phyloP scores from a whole-genome alignment of 371 early-diverging fungal species.

The Globomyces sp. region DNA sequence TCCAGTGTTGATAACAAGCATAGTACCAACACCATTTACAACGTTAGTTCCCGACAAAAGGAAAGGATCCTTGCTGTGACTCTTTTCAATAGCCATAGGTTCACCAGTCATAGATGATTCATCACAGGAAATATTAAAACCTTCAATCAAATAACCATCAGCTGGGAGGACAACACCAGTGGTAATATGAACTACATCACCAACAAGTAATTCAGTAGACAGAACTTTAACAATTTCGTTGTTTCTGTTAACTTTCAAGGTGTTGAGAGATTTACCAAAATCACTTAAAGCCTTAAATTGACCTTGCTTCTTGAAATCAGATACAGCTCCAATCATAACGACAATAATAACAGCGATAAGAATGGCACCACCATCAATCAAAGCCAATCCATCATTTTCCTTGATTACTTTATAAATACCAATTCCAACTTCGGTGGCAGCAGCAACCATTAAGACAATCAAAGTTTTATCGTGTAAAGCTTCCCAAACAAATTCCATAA shows the following conservation, averaged over 20 bases:
- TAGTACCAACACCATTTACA: conserved; percentile 80
- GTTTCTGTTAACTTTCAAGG: conserved; percentile 35
- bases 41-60: conserved; percentile 90
- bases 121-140: conserved; percentile 34
- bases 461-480: conserved; percentile 46
- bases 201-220: conserved; percentile 42
- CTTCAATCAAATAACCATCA: conserved; percentile 36
- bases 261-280: conserved; percentile 35
- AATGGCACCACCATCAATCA: conserved; percentile 89
- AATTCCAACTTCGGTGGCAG: conserved; percentile 71
- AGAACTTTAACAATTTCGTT: conserved; percentile 29
- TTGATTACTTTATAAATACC: conserved; percentile 57
- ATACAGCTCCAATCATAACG: conserved; percentile 73
- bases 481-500: conserved; percentile 63
- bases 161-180: conserved; percentile 58
- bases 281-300: conserved; percentile 87
- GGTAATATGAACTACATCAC: conserved; percentile 49
- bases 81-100: conserved; percentile 72
- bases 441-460: conserved; percentile 69
- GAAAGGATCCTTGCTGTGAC: conserved; percentile 87
- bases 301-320: conserved; percentile 85
- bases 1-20: conserved; percentile 87
- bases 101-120: conserved; percentile 79
- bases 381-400: conserved; percentile 44
- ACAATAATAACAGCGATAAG: conserved; percentile 77